These are phyloP conservation scores for Nidula microcarpa DNA, from an alignment of 768 basidiomycete genomes.

Conservation along the genomic window DNA sequence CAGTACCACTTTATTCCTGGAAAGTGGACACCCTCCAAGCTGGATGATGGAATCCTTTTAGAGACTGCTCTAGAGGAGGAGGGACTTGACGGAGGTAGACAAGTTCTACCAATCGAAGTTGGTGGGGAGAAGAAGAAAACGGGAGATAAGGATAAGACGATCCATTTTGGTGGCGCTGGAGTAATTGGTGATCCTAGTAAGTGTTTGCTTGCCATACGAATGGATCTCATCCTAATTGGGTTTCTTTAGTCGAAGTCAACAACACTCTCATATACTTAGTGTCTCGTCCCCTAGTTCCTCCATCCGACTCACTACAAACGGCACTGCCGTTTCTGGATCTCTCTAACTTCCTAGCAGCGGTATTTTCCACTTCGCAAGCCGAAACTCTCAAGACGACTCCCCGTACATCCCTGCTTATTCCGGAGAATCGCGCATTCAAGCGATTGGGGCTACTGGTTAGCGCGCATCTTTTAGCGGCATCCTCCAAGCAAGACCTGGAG, in stretches of 20 bases:
- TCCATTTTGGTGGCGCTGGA: slow-evolving; percentile 82
- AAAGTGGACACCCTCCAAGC: slow-evolving; percentile 64
- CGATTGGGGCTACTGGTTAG: slow-evolving; percentile 82
- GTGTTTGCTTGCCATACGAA: slow-evolving; percentile 15
- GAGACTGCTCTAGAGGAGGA: slow-evolving; percentile 74
- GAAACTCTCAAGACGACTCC: slow-evolving; percentile 61
- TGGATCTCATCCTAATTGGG: neutral
- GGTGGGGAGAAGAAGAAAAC: slow-evolving; percentile 42
- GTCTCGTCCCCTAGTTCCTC: slow-evolving; percentile 79
- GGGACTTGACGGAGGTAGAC: slow-evolving; percentile 65
- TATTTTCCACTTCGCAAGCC: slow-evolving; percentile 84
- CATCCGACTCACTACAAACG: slow-evolving; percentile 75
- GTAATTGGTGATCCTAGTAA: slow-evolving; percentile 75
- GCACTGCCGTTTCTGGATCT: slow-evolving; percentile 80
- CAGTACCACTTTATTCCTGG: slow-evolving; percentile 93
- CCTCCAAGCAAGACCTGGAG: slow-evolving; percentile 77
- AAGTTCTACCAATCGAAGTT: slow-evolving; percentile 72
- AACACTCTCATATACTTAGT: slow-evolving; percentile 88
- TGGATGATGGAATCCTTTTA: slow-evolving; percentile 71
- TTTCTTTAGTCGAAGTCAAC: slow-evolving; percentile 59
- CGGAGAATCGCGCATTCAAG: slow-evolving; percentile 86
- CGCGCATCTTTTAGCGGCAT: slow-evolving; percentile 76
- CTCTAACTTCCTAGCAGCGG: slow-evolving; percentile 86
- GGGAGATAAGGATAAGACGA: slow-evolving; percentile 44
- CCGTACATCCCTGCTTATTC: slow-evolving; percentile 79